Conservation (phyloP, 1,284 basidiomycete species). For the Puccinia hordei region DNA sequence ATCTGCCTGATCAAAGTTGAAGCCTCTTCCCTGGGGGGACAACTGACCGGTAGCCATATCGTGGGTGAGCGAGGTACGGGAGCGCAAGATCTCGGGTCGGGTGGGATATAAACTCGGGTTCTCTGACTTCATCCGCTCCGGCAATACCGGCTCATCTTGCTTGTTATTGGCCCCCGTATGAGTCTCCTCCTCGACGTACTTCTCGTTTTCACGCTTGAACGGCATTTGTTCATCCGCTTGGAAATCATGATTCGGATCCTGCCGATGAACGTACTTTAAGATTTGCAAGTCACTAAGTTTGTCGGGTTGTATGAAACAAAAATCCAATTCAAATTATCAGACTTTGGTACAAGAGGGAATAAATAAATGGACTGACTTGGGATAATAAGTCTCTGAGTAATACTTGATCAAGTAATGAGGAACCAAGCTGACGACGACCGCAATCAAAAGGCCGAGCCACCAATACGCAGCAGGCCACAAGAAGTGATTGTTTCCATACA, state of each 20-base stretch:
- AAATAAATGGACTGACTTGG: conserved; percentile 57
- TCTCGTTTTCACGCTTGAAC: conserved; percentile 30
- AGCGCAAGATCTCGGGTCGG: conserved; percentile 9
- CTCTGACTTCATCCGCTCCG: conserved; percentile 8
- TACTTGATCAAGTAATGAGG: conserved; percentile 79
- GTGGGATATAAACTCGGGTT: not conserved
- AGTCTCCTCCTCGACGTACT: conserved; percentile 14
- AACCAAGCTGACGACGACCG: conserved; percentile 71
- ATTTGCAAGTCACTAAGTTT: conserved; percentile 75
- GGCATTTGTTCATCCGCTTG: conserved; percentile 49
- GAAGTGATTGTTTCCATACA: conserved; percentile 65
- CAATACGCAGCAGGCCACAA: conserved; percentile 85
- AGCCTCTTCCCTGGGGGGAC: conserved; percentile 39
- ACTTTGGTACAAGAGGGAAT: not conserved
- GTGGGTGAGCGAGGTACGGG: conserved; percentile 43
- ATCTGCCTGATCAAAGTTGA: conserved; percentile 50
- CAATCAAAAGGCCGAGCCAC: conserved; percentile 79
- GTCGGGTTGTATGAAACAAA: not conserved
- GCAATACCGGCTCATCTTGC: not conserved
- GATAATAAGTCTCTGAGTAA: conserved; percentile 72
- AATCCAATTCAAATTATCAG: not conserved
- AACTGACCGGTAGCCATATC: conserved; percentile 49
- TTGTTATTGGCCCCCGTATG: not conserved
- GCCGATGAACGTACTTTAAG: conserved; percentile 56
- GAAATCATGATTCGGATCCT: conserved; percentile 41